Conservation (phyloP, 805 yeast species). For the Cyberlindnera xylosilytica region DNA sequence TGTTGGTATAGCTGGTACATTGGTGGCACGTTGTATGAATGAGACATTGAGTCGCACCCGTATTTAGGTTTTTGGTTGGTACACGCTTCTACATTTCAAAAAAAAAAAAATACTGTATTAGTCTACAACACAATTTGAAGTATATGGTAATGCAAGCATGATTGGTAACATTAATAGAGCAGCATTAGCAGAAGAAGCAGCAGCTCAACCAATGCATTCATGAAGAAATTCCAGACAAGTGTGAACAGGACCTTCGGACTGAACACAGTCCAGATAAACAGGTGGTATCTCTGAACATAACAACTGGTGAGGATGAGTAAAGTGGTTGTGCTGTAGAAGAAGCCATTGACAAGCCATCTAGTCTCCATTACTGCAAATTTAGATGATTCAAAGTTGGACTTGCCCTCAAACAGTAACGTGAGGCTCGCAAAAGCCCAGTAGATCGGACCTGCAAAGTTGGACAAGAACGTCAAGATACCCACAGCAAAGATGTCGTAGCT, state of each 20-base stretch:
- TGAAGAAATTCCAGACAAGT: constrained; percentile 65
- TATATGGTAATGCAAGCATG: no score
- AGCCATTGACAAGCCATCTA: constrained; percentile 15
- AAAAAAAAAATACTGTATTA: no score
- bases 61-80: no score
- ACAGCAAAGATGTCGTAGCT: constrained; percentile 68
- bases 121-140: no score
- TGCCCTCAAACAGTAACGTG: constrained; percentile 36
- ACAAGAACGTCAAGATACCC: constrained; percentile 71
- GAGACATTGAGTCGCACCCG: no score
- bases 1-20: no score
- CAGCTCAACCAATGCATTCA: constrained; percentile 35
- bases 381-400: constrained; percentile 16
- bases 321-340: constrained; percentile 61
- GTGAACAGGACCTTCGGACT: constrained; percentile 87
- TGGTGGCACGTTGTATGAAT: no score
- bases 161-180: no score
- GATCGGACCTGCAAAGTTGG: constrained; percentile 85
- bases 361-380: constrained; percentile 36
- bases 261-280: constrained; percentile 97
- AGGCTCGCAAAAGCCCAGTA: constrained; percentile 65
- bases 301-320: constrained; percentile 66
- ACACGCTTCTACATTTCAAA: no score
- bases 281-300: constrained; percentile 69
- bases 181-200: constrained; percentile 5